phyloP scores from a whole-genome alignment of 306 rosid genomes.

The Delonix regia region DNA sequence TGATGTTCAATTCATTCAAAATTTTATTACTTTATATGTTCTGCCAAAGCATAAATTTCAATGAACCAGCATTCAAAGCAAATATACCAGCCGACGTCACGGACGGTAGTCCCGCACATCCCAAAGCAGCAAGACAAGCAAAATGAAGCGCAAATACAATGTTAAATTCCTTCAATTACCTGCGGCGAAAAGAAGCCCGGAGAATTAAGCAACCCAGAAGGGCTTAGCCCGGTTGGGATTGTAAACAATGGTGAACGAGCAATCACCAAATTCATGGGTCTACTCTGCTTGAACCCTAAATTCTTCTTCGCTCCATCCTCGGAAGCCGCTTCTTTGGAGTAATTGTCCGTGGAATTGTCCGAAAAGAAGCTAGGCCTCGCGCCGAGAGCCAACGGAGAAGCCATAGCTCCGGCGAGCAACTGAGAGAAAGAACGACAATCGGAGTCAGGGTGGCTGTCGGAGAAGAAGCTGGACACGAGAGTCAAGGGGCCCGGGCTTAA shows the following conservation, averaged over 20 bases:
- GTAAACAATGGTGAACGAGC: slow-evolving; percentile 80
- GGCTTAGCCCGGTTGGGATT: slow-evolving; percentile 82
- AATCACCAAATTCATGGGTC: slow-evolving; percentile 79
- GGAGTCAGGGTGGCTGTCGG: slow-evolving; percentile 53
- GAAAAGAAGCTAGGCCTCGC: slow-evolving; percentile 28
- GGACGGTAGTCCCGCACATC: not conserved
- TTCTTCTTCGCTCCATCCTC: slow-evolving; percentile 46
- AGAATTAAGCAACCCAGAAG: slow-evolving; percentile 92
- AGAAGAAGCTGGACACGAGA: slow-evolving; percentile 86
- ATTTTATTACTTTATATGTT: not conserved
- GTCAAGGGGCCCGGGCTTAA: slow-evolving; percentile 98
- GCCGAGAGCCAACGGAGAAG: slow-evolving; percentile 74
- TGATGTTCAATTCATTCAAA: not conserved
- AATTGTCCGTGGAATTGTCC: slow-evolving; percentile 39
- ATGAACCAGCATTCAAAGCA: not conserved
- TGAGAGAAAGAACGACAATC: slow-evolving; percentile 84
- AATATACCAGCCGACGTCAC: not conserved
- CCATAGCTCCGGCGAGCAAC: slow-evolving; percentile 97
- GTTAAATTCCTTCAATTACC: slow-evolving; percentile 45
- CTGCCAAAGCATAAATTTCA: not conserved
- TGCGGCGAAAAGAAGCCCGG: slow-evolving; percentile 91
- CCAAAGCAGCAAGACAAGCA: not conserved
- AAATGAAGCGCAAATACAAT: not conserved
- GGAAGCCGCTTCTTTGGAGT: slow-evolving; percentile 35
- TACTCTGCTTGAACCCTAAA: slow-evolving; percentile 77